Evolutionary conservation across 1,139 yeast species (phyloP).

Genomic region (Kodamaea arcana): DNA sequence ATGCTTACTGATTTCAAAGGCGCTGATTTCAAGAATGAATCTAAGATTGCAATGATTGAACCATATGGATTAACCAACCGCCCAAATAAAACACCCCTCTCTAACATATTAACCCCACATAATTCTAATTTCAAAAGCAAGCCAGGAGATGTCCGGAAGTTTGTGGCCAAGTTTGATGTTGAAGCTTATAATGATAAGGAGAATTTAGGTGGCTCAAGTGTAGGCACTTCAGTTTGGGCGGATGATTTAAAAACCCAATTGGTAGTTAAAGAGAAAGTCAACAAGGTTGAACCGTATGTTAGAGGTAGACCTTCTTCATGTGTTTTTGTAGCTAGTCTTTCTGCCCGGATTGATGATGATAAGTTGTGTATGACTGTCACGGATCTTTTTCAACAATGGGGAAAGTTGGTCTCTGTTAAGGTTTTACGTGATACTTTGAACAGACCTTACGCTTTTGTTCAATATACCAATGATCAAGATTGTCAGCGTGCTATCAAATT

Average conservation of each 20-base stretch:
- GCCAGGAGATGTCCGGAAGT: background rate
- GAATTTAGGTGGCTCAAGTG: no score
- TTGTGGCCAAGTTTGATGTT: background rate
- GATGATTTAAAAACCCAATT: background rate
- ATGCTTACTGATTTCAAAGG: no score
- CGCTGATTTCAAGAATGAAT: no score
- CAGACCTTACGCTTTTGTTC: conserved; percentile 93
- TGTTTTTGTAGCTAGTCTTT: conserved; percentile 81
- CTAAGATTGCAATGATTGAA: no score
- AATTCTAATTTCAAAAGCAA: background rate
- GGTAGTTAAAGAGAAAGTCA: background rate
- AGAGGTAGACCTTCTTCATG: conserved; percentile 70
- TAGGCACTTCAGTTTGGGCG: background rate
- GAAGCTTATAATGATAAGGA: background rate
- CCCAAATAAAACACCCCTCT: no score
- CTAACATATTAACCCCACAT: background rate
- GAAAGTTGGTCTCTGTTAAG: conserved; percentile 68
- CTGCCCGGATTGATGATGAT: conserved; percentile 62
- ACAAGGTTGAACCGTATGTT: conserved; percentile 1
- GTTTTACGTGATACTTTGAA: conserved; percentile 78
- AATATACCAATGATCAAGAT: conserved; percentile 67
- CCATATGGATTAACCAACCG: no score
- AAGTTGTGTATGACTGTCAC: conserved; percentile 66
- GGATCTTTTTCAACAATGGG: conserved; percentile 63
- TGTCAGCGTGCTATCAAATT: conserved; percentile 63